These are phyloP conservation scores for Helianthus tuberosus DNA, from an alignment of 129 eudicot species.

Conservation along the genomic window DNA sequence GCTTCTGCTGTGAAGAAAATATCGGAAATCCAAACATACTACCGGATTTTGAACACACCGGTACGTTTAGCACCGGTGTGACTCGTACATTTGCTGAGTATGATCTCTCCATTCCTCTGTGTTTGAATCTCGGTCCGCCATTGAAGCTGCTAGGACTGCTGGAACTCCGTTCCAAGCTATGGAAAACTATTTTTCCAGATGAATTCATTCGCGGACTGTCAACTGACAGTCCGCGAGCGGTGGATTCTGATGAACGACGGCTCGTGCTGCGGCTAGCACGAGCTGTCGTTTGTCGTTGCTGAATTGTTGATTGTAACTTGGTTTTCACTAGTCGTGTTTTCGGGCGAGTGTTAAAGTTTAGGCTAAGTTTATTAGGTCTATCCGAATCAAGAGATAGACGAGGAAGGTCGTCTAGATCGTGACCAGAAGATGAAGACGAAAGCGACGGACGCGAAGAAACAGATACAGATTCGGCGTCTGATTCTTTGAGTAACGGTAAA, in stretches of 20 bases:
- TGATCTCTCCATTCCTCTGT: constrained; percentile 76
- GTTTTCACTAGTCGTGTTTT: constrained; percentile 47
- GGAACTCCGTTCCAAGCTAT: constrained; percentile 81
- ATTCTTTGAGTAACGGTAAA: constrained; percentile 64
- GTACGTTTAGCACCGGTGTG: constrained; percentile 86
- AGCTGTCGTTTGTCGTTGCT: constrained; percentile 24
- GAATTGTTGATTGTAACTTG: constrained; percentile 26
- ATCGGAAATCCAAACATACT: constrained; percentile 65
- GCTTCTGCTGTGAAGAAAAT: constrained; percentile 56
- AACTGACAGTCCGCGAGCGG: constrained; percentile 50
- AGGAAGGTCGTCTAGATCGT: constrained; percentile 69
- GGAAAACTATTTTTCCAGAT: constrained; percentile 77
- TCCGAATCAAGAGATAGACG: constrained; percentile 73
- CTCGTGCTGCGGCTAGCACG: constrained; percentile 41
- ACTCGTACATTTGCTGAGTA: constrained; percentile 82
- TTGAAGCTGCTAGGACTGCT: constrained; percentile 90
- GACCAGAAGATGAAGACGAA: constrained; percentile 72
- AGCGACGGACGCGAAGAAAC: constrained; percentile 70
- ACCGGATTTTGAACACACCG: constrained; percentile 81
- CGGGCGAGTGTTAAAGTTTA: constrained; percentile 35
- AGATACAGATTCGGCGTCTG: constrained; percentile 50
- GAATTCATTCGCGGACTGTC: constrained; percentile 95
- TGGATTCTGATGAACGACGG: constrained; percentile 42
- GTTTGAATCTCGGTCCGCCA: constrained; percentile 72
- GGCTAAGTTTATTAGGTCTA: constrained; percentile 25